Conservation (phyloP, 2,329 filamentous ascomycete species). For the Cladosporium sp. region DNA sequence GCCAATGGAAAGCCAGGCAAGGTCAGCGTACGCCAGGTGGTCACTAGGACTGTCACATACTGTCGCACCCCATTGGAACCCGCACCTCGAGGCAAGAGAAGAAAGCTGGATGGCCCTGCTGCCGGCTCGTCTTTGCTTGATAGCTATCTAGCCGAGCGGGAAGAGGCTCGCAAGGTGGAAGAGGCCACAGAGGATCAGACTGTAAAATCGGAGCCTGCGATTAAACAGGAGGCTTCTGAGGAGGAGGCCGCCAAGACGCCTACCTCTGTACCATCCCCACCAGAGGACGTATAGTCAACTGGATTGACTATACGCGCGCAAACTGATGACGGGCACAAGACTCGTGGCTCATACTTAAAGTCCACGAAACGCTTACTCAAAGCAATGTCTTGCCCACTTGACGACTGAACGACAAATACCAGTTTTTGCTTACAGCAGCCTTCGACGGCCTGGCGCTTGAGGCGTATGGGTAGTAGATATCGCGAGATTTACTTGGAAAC, state of each 20-base stretch:
- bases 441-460: constrained; percentile 31
- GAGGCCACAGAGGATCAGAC: not conserved
- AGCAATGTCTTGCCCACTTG: constrained; percentile 3
- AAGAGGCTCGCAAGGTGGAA: constrained; percentile 52
- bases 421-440: constrained; percentile 14
- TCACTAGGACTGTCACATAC: constrained; percentile 92
- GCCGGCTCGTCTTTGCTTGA: constrained; percentile 83
- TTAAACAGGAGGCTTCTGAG: constrained; percentile 4
- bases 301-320: not conserved
- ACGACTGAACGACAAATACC: constrained; percentile 29
- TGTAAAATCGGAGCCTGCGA: not conserved
- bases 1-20: constrained; percentile 41
- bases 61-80: constrained; percentile 73
- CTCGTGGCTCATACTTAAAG: not conserved
- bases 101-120: constrained; percentile 64
- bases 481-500: not conserved
- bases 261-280: not conserved
- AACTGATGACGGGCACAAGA: not conserved
- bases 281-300: constrained; percentile 7
- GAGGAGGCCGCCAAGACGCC: not conserved
- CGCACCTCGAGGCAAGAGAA: constrained; percentile 88
- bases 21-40: constrained; percentile 78
- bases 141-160: constrained; percentile 80
- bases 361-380: not conserved
- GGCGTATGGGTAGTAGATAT: constrained; percentile 21